Evolutionary conservation across 495 filamentous ascomycete genomes (phyloP).

Genomic region (Trichoderma virens): DNA sequence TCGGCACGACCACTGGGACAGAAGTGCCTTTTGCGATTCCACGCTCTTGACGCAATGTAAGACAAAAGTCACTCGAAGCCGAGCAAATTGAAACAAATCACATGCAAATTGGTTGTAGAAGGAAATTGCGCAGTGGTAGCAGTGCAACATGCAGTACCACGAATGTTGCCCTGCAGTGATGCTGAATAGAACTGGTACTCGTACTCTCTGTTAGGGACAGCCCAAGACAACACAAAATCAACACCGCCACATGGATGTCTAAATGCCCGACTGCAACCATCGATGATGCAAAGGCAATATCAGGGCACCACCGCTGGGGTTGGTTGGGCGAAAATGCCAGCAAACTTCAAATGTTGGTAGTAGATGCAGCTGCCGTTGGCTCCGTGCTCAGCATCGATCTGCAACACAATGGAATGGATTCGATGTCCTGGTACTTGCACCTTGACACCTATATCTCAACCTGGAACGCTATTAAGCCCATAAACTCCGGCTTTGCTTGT

Average conservation of each 20-base stretch:
- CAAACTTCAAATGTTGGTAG: too few species aligned
- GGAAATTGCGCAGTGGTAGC: too few species aligned
- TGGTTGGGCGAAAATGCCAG: too few species aligned
- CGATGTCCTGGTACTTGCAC: too few species aligned
- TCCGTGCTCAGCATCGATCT: not conserved
- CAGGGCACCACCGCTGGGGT: not conserved
- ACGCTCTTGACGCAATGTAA: constrained; percentile 15
- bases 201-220: too few species aligned
- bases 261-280: not conserved
- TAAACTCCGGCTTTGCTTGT: too few species aligned
- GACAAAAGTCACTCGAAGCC: not conserved
- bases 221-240: not conserved
- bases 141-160: too few species aligned
- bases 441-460: too few species aligned
- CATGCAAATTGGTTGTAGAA: not conserved
- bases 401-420: too few species aligned
- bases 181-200: too few species aligned
- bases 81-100: not conserved
- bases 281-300: not conserved
- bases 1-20: constrained; percentile 48
- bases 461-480: too few species aligned
- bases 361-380: not conserved
- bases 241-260: not conserved
- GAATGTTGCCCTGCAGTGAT: too few species aligned
- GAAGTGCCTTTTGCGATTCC: constrained; percentile 41